A percentile compares a stretch with the other conserved stretches of the same genome.
Conservation (phyloP, 768 basidiomycete species). For the Termitomyces sp. region DNA sequence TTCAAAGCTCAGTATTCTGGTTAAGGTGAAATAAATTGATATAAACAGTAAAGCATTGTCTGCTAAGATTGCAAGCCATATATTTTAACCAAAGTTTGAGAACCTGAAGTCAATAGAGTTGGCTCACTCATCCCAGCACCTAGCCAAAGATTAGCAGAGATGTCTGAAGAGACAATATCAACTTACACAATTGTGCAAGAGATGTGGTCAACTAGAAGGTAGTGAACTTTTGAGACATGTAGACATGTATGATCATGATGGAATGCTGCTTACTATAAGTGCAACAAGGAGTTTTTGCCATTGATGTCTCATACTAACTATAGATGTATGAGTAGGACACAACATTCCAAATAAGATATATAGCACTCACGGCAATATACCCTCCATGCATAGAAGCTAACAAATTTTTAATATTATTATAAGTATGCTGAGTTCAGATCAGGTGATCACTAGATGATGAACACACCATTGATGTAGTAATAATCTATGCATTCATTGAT, state of each 20-base stretch:
- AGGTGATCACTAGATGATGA: background rate
- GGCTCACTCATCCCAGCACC: background rate
- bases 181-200: background rate
- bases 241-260: background rate
- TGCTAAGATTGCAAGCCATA: no score
- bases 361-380: background rate
- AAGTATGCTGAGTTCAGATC: background rate
- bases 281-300: background rate
- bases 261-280: background rate
- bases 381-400: constrained; percentile 1
- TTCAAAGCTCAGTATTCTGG: no score
- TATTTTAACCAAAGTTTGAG: no score
- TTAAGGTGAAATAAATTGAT: no score
- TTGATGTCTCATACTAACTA: background rate
- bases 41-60: no score
- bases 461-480: background rate
- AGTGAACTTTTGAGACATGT: background rate
- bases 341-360: no score
- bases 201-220: background rate
- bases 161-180: background rate
- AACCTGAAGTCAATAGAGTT: background rate
- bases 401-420: background rate
- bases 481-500: background rate
- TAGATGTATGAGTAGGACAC: background rate
- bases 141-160: background rate